phyloP scores from a whole-genome alignment of 2,329 filamentous ascomycete genomes.

The Phyllosticta citrichinensis region DNA sequence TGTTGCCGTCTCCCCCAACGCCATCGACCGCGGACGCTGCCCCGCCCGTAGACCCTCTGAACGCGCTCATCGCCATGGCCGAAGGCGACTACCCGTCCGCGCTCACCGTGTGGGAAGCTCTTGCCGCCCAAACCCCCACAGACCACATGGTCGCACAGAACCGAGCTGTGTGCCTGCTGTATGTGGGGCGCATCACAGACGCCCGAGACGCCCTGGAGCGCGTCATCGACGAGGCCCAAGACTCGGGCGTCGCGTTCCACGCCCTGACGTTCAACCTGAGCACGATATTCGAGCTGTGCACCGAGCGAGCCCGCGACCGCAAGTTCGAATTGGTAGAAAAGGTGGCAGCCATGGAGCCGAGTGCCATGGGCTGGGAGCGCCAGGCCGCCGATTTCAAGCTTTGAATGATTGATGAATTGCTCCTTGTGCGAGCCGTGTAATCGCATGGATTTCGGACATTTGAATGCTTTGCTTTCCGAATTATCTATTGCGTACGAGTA shows the following conservation, averaged over 20 bases:
- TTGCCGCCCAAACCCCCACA: constrained; percentile 37
- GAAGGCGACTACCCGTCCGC: constrained; percentile 63
- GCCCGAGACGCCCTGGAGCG: constrained; percentile 57
- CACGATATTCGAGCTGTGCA: constrained; percentile 86
- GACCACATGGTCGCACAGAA: constrained; percentile 74
- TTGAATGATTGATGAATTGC: constrained; percentile 23
- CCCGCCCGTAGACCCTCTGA: constrained; percentile 37
- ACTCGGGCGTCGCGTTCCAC: constrained; percentile 51
- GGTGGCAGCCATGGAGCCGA: constrained; percentile 49
- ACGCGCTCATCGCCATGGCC: constrained; percentile 66
- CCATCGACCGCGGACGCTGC: constrained; percentile 7
- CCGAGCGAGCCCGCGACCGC: constrained; percentile 58
- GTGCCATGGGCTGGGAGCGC: constrained; percentile 56
- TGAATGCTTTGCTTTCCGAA: neutral
- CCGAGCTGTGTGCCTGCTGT: constrained; percentile 72
- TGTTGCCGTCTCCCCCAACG: constrained; percentile 1
- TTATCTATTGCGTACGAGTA: neutral
- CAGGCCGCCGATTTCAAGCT: constrained; percentile 68
- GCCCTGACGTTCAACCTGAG: constrained; percentile 80
- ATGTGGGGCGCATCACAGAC: constrained; percentile 58
- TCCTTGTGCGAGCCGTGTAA: neutral
- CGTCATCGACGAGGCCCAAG: constrained; percentile 46
- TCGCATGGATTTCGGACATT: neutral
- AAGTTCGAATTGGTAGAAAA: constrained; percentile 64
- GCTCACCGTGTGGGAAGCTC: constrained; percentile 47